Evolutionary conservation across 306 rosid species (phyloP).

Genomic region (Dalbergia oliveri): DNA sequence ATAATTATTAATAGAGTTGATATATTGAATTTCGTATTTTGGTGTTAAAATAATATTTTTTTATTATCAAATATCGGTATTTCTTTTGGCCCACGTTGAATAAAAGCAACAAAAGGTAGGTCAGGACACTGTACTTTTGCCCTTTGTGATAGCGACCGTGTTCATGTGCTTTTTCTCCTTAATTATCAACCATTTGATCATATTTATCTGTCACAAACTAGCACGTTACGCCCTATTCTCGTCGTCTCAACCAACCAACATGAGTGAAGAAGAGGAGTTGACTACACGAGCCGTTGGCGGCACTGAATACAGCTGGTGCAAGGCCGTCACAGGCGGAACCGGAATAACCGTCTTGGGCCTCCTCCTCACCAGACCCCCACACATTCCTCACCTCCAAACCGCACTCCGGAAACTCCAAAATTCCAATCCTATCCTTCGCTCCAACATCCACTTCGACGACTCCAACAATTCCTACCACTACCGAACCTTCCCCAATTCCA

Average conservation of each 20-base stretch:
- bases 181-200: no score
- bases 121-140: no score
- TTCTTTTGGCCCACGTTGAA: no score
- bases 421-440: slow-evolving; percentile 67
- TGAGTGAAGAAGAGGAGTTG: neutral
- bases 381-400: slow-evolving; percentile 44
- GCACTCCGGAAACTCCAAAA: slow-evolving; percentile 57
- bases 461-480: slow-evolving; percentile 56
- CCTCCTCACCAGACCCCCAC: slow-evolving; percentile 40
- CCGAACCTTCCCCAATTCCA: slow-evolving; percentile 53
- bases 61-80: no score
- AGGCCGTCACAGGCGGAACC: slow-evolving; percentile 60
- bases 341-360: slow-evolving; percentile 62
- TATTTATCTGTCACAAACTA: no score
- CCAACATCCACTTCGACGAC: slow-evolving; percentile 63
- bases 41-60: no score
- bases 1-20: no score
- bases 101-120: no score
- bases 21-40: no score
- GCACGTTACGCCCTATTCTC: neutral
- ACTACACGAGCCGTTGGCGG: slow-evolving; percentile 46
- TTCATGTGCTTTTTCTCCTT: no score
- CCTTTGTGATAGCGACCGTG: no score
- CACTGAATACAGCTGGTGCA: slow-evolving; percentile 64
- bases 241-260: neutral